Evolutionary conservation across 2,329 filamentous ascomycete species (phyloP), one percentile per base, ranked within the genome.

Genomic region (Botryotinia convoluta): DNA sequence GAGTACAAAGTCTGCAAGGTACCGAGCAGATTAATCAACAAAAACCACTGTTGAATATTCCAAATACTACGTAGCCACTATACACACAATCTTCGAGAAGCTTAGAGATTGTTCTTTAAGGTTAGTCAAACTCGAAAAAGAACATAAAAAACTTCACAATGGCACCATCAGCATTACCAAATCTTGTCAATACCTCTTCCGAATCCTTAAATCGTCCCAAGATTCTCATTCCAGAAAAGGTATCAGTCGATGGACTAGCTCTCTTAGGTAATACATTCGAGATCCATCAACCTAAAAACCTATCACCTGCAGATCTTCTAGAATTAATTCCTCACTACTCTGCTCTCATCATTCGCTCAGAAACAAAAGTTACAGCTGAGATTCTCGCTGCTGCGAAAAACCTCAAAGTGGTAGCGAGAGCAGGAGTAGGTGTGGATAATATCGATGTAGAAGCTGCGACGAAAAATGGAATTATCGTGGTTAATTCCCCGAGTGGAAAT

Each of bases 381-480:
- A 85, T 95, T 0, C 85, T 95, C 20, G 82, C 84, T 20, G 90
- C 90, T 1, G 92, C 89, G 16, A 88, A 85, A 77, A 91, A 89
- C 74, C 86, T 95, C 69, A 91, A 92, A 76, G 93, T 95, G 14
- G 92, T 96, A 35, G 93, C 92, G 3, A 86, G 93, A 74, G 93
- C 93, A 20, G 93, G 93, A 20, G 93, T 95, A 1, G 93, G 92
- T 45, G 92, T 95, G 37, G 92, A 95, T 83, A 95, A 95, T 83
- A 93, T 96, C 67, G 87, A 95, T 79, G 90, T 95, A 0, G 85
- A 89, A 48, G 88, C 89, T 12, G 93, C 93, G 4, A 95, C 92
- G 0, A 85, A 87, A 57, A 85, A 90, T 71, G 93, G 93, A 32
- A 90, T 95, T 74, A 90, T 95, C 69, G 93, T 96, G 3, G 90